Conservation (phyloP, 768 basidiomycete species). For the Cantharellus anzutake region DNA sequence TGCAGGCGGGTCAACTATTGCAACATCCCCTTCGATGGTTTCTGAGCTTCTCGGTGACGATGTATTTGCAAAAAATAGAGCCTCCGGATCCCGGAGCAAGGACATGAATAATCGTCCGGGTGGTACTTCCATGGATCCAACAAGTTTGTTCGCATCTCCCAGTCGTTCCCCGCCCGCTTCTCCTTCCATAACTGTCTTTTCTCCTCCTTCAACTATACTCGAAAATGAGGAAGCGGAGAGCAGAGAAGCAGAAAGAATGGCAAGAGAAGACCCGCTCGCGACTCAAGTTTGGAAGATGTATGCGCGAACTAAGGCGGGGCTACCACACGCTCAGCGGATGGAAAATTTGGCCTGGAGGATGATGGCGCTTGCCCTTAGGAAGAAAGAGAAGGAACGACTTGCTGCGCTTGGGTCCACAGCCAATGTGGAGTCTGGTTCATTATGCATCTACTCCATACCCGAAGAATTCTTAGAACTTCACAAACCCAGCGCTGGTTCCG, state of each 20-base stretch:
- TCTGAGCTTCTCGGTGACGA: not conserved
- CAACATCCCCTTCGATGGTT: not conserved
- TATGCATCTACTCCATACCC: no score
- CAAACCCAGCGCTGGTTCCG: no score
- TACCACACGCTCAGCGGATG: slow-evolving; percentile 89
- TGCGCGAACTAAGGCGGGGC: slow-evolving; percentile 66
- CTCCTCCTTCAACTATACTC: not conserved
- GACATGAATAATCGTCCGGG: not conserved
- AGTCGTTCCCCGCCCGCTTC: not conserved
- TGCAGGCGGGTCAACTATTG: not conserved
- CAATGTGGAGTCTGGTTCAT: not conserved
- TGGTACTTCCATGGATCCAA: not conserved
- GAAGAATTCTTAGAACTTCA: no score
- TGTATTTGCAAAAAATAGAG: not conserved
- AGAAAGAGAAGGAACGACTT: slow-evolving; percentile 48
- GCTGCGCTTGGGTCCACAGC: slow-evolving; percentile 1
- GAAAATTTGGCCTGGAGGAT: slow-evolving; percentile 97
- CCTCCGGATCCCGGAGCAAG: not conserved
- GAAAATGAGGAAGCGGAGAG: slow-evolving; percentile 14
- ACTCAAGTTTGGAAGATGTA: slow-evolving; percentile 98
- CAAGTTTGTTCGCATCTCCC: not conserved
- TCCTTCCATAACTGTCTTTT: not conserved
- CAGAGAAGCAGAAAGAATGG: slow-evolving; percentile 29
- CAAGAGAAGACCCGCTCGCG: slow-evolving; percentile 76
- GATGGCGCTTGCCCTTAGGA: slow-evolving; percentile 91